phyloP scores from a whole-genome alignment of 148 eudicot genomes.

The Vaccinium corymbosum region DNA sequence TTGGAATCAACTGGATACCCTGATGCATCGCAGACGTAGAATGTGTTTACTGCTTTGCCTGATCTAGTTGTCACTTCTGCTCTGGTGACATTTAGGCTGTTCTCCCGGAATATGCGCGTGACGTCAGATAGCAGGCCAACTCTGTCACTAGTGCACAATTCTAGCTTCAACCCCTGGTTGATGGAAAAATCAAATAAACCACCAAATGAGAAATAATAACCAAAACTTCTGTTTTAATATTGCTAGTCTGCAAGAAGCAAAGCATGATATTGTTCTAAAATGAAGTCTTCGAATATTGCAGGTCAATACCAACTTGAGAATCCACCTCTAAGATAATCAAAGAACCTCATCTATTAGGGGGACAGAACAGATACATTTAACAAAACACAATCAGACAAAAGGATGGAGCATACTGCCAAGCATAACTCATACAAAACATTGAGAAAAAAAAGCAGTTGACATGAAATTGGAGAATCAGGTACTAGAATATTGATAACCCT shows the following conservation, averaged over 20 bases:
- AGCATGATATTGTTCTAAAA: background rate
- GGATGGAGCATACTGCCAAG: slow-evolving; percentile 11
- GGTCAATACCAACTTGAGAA: background rate
- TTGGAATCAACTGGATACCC: slow-evolving; percentile 82
- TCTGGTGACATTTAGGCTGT: slow-evolving; percentile 72
- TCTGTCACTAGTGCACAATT: slow-evolving; percentile 83
- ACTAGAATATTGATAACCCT: no score
- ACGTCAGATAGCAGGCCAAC: slow-evolving; percentile 71
- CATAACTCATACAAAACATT: background rate
- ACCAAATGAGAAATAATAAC: background rate
- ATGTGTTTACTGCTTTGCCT: slow-evolving; percentile 78
- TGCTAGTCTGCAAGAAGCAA: background rate
- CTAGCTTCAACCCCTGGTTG: slow-evolving; percentile 79
- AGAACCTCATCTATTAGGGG: background rate
- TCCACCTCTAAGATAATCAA: slow-evolving; percentile 14
- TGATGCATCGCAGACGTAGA: slow-evolving; percentile 80
- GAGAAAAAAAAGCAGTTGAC: background rate
- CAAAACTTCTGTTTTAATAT: background rate
- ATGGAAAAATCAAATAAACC: background rate
- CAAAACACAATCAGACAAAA: slow-evolving; percentile 6
- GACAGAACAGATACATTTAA: slow-evolving; percentile 7
- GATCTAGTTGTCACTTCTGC: slow-evolving; percentile 78
- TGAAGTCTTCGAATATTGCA: background rate
- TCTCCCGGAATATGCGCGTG: slow-evolving; percentile 87
- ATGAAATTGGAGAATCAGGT: background rate